phyloP scores from a whole-genome alignment of 1,139 yeast genomes.

The Saccharomycopsis hybrid region DNA sequence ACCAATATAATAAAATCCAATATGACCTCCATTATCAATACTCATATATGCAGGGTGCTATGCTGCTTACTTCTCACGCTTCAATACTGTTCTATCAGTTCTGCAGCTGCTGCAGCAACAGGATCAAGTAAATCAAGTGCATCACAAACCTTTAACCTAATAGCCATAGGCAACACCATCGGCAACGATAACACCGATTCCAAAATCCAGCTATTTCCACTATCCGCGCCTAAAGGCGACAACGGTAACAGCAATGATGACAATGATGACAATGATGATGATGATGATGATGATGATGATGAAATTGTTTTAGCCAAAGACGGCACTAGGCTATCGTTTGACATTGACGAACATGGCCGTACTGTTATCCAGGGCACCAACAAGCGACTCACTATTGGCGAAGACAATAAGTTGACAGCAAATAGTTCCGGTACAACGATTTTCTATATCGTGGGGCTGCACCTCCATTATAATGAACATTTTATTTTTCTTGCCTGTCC shows the following conservation, averaged over 20 bases:
- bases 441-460: constrained; percentile 17
- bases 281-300: too few species aligned
- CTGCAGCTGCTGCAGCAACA: too few species aligned
- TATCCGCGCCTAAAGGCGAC: constrained; percentile 5
- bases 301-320: constrained; percentile 7
- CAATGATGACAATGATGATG: too few species aligned
- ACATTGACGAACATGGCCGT: constrained; percentile 15
- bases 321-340: neutral
- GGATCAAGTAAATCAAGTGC: too few species aligned
- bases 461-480: constrained; percentile 18
- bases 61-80: too few species aligned
- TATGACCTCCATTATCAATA: too few species aligned
- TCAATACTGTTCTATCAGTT: too few species aligned
- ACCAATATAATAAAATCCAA: too few species aligned
- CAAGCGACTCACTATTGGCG: constrained; percentile 11
- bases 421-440: constrained; percentile 14
- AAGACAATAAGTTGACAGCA: constrained; percentile 10
- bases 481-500: constrained; percentile 20
- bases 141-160: constrained; percentile 10
- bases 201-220: constrained; percentile 16
- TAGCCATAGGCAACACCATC: constrained; percentile 13
- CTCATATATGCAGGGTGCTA: too few species aligned
- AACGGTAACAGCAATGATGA: too few species aligned
- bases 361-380: constrained; percentile 7
- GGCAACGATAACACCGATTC: too few species aligned